These are phyloP conservation scores for Pestalotiopsis sp. DNA, from an alignment of 2,329 filamentous ascomycete genomes.

Conservation along the genomic window DNA sequence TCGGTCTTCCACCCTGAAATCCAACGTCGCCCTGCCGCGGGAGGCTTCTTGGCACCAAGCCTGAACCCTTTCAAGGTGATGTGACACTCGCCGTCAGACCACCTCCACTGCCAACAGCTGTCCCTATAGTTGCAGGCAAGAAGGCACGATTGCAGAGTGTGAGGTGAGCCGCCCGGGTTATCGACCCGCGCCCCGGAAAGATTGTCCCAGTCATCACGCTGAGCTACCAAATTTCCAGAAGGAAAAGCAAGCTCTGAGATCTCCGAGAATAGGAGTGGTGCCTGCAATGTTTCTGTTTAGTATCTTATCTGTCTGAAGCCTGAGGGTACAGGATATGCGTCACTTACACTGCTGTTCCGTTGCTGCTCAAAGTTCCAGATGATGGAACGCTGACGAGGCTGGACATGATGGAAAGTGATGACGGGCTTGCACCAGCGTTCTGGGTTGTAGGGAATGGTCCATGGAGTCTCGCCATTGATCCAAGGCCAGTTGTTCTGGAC, in stretches of 20 bases:
- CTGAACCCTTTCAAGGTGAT: background rate
- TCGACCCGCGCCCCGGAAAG: background rate
- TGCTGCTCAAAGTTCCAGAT: slow-evolving; percentile 8
- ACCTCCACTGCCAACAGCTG: background rate
- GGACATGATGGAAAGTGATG: slow-evolving; percentile 2
- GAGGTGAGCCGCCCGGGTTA: background rate
- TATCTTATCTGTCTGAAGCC: no score
- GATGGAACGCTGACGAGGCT: background rate
- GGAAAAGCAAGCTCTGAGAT: slow-evolving; percentile 4
- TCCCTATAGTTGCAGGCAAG: slow-evolving; percentile 1
- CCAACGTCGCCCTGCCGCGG: background rate
- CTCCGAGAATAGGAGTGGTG: background rate
- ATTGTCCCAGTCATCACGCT: slow-evolving; percentile 4
- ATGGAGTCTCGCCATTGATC: slow-evolving; percentile 6
- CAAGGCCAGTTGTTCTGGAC: slow-evolving; percentile 7
- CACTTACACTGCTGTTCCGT: slow-evolving; percentile 1
- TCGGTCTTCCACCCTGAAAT: slow-evolving; percentile 1
- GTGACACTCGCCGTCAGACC: background rate
- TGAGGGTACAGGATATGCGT: background rate
- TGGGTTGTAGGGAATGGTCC: background rate
- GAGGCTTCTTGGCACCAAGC: background rate
- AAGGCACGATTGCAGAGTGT: background rate
- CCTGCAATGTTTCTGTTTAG: background rate
- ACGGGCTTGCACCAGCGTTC: background rate
- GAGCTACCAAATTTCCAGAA: background rate